Base-by-base conservation (phyloP, 2,329 filamentous ascomycete species). In the Trichophyton simii region DNA sequence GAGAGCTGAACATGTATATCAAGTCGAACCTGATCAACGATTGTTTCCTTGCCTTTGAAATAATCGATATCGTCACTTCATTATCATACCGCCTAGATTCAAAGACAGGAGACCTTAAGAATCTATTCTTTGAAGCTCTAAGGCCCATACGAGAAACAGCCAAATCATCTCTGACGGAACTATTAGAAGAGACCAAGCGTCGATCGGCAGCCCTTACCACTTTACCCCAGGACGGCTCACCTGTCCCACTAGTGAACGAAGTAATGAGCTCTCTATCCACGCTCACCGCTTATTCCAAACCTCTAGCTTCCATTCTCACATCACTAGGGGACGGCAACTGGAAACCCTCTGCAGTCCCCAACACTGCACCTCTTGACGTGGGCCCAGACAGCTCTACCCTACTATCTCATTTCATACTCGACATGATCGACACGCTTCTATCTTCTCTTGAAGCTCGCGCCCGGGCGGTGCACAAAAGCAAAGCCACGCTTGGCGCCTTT, bases 321-420 rank as follows among this genome's bases (percentile, higher is more conserved):
- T 96, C 91, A 0, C 77, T 99, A 8, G 94, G 94, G 18, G 91
- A 97, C 68, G 91, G 91, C 1, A 92, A 92, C 41, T 99, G 94
- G 94, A 77, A 77, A 60, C 82, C 82, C 9, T 81, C 81, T 2
- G 83, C 82, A 5, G 79, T 78, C 3, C 84, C 88, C 48, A 82
- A 82, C 31, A 82, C 86, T 20, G 88, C 86, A 59, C 79, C 89
- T 0, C 89, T 95, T 69, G 92, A 97, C 69, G 86, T 96, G 38
- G 86, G 88, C 13, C 91, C 91, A 2, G 91, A 97, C 70, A 91
- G 91, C 34, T 85, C 86, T 65, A 86, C 92, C 60, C 85, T 99
- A 15, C 91, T 99, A 67, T 87, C 88, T 1, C 86, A 95, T 71
- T 99, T 97, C 72, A 89, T 90, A 67, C 80, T 86, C 22, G 94